Conservation (phyloP, 1,284 basidiomycete species). For the Moesziomyces antarcticus region DNA sequence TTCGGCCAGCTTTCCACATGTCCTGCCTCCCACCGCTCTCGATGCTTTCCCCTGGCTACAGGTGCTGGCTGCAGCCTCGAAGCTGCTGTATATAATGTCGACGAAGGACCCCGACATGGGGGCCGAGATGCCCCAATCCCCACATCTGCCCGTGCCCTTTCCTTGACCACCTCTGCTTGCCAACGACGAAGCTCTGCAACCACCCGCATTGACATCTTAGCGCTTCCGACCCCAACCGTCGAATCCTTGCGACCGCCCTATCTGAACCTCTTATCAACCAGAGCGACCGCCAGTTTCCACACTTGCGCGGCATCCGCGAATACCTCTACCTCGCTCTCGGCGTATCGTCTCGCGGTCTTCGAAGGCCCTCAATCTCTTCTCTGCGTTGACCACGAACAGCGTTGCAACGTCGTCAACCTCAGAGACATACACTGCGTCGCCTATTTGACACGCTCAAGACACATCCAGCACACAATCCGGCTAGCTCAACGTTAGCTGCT, state of each 20-base stretch:
- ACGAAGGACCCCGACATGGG: neutral
- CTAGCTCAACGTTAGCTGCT: no score
- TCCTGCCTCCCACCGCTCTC: neutral
- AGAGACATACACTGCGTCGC: no score
- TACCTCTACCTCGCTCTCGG: no score
- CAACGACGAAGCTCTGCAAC: neutral
- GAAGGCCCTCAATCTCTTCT: no score
- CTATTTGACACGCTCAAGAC: no score
- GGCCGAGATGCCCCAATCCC: neutral
- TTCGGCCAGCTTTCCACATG: neutral
- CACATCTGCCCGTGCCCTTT: no score
- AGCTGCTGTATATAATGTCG: neutral
- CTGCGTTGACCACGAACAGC: no score
- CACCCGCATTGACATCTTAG: neutral
- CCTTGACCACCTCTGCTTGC: neutral
- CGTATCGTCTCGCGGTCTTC: no score
- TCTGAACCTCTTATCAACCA: neutral
- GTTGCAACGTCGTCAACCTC: no score
- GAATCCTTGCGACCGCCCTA: neutral
- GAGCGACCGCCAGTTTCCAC: neutral
- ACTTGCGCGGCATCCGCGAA: no score
- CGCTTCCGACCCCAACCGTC: neutral
- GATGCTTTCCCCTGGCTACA: neutral
- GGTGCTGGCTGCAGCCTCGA: no score
- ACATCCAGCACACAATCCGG: no score